Conservation (phyloP, 73 alveolate genomes). For the Symbiodinium pilosum region DNA sequence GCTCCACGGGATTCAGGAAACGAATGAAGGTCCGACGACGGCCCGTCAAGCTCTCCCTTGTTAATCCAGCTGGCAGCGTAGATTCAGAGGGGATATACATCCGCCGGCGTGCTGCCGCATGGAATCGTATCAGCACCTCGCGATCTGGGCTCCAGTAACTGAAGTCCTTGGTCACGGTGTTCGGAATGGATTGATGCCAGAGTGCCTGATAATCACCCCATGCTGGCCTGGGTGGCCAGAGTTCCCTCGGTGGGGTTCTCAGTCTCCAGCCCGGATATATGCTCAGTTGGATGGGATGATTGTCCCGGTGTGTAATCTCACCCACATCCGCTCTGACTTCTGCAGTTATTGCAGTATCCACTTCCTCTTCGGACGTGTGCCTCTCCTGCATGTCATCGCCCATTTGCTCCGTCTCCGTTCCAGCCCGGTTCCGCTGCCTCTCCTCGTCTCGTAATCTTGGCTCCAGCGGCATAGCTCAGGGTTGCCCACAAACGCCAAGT, state of each 20-base stretch:
- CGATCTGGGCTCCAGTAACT: background rate
- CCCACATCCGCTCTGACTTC: background rate
- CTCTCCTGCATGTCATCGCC: background rate
- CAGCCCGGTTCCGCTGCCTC: no score
- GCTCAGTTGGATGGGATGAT: background rate
- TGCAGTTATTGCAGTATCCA: background rate
- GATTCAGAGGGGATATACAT: background rate
- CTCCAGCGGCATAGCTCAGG: no score
- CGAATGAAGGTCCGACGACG: background rate
- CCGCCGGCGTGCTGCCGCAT: background rate
- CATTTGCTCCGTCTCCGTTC: no score
- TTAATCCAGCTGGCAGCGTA: background rate
- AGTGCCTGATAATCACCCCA: background rate
- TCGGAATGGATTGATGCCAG: background rate
- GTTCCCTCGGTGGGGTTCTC: background rate
- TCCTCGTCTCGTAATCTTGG: no score
- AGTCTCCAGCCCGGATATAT: background rate
- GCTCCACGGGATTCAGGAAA: background rate
- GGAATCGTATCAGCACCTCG: background rate
- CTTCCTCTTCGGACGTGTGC: background rate
- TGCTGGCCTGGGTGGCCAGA: background rate
- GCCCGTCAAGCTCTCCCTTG: background rate
- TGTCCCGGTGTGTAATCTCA: background rate
- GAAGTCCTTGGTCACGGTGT: background rate
- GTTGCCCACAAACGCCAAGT: no score